Conservation (phyloP, 2,329 filamentous ascomycete genomes). For the Massarina eburnea region DNA sequence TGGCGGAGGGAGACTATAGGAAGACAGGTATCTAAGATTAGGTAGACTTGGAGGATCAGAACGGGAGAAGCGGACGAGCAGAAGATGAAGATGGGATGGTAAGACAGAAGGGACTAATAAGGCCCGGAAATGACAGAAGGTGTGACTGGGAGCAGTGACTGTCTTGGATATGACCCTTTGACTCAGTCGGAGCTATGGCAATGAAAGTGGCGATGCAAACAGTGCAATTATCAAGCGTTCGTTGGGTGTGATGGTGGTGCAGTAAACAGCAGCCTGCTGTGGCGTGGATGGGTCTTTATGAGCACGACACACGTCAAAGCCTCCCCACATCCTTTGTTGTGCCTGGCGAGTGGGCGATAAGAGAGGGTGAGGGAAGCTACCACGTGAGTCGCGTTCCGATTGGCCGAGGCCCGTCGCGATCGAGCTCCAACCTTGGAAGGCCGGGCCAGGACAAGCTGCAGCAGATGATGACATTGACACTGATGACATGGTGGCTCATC, state of each 20-base stretch:
- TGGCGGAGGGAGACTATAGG: conserved; percentile 1
- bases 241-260: background rate
- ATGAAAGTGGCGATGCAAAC: conserved; percentile 29
- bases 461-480: conserved; percentile 14
- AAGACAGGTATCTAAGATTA: conserved; percentile 14
- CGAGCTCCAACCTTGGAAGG: conserved; percentile 4
- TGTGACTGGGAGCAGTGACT: conserved; percentile 33
- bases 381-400: conserved; percentile 28
- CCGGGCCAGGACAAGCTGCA: background rate
- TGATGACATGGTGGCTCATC: conserved; percentile 37
- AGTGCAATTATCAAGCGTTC: conserved; percentile 18
- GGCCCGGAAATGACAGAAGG: conserved; percentile 24
- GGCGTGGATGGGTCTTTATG: conserved; percentile 11
- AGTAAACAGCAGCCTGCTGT: conserved; percentile 1
- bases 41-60: conserved; percentile 7
- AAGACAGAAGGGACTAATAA: conserved; percentile 23
- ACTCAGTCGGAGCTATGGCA: conserved; percentile 30
- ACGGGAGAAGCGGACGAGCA: background rate
- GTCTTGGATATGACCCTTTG: conserved; percentile 40
- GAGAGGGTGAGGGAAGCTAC: conserved; percentile 21
- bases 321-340: conserved; percentile 20
- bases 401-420: conserved; percentile 28
- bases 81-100: conserved; percentile 4
- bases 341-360: conserved; percentile 20
- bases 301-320: conserved; percentile 1